Base-by-base conservation (phyloP, 768 basidiomycete genomes). In the Leccinum truebloodii region DNA sequence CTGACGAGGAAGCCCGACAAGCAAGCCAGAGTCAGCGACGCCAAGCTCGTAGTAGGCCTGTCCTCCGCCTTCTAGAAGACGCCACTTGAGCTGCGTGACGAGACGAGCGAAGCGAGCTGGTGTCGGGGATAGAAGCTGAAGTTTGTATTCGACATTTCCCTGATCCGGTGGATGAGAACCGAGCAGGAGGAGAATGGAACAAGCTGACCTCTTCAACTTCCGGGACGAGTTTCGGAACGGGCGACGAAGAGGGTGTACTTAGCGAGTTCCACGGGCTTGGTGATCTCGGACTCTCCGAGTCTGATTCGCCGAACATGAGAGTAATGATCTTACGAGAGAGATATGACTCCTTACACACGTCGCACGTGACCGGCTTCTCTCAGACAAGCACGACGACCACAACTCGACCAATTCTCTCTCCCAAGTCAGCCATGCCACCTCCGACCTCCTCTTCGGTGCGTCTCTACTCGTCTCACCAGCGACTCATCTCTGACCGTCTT, bases 71-170 rank as follows among this genome's bases (percentile, higher is more conserved):
- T 94, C 89, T 52, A 91, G 83, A 9, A 95, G 81, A 3, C 95
- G 85, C 95, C 96, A 98, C 70, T 96, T 95, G 75, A 97, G 85
- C 76, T 98, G 95, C 0, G 95, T 98, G 58, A 94, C 91, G 22
- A 98, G 88, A 61, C 88, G 85, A 4, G 84, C 82, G 65, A 93
- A 92, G 52, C 92, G 90, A 4, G 85, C 81, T 0, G 86, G 84
- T 14, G 90, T 81, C 0, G 94, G 92, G 53, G 86, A 80, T 44
- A 94, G 83, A 22, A 96, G 86, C 72, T 94, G 92, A 35, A 96
- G 83, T 75, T 97, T 97, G 80, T 97, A 97, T 75, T 97, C 94
- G 60, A 97, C 86, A 68, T 94, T 95, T 9, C 94, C 94, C 75
- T 90, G 79, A 22, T 26, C 6, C 16, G 6, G 39, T 44, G n/a